Conservation (phyloP, 192 early-diverging fungal species). For the Tieghemiomyces parasiticus region DNA sequence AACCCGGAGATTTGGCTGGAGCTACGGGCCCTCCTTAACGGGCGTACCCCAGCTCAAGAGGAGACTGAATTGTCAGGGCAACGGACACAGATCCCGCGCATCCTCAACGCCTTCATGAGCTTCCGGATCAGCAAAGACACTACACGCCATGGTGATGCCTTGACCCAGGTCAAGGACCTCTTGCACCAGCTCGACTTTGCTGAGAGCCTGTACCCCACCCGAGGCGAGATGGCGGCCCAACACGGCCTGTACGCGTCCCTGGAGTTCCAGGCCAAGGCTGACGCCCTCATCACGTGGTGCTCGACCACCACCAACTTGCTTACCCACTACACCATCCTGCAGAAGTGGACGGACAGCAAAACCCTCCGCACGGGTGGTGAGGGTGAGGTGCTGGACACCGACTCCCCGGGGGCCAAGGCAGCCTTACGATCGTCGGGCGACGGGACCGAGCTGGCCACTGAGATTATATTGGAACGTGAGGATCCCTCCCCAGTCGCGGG, state of each 20-base stretch:
- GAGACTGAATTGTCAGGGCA: conserved; percentile 45
- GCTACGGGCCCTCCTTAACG: conserved; percentile 44
- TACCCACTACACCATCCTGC: conserved; percentile 56
- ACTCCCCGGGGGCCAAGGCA: background rate
- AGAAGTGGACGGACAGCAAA: conserved; percentile 64
- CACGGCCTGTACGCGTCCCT: conserved; percentile 52
- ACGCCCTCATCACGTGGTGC: conserved; percentile 63
- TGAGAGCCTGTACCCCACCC: conserved; percentile 63
- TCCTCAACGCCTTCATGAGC: conserved; percentile 43
- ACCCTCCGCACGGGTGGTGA: background rate
- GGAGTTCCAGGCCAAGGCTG: conserved; percentile 49
- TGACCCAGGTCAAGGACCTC: conserved; percentile 48
- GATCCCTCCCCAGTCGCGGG: background rate
- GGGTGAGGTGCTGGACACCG: background rate
- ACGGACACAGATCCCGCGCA: conserved; percentile 37
- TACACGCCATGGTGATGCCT: conserved; percentile 16
- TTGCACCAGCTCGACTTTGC: conserved; percentile 63
- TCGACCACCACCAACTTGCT: conserved; percentile 53
- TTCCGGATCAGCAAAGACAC: conserved; percentile 34
- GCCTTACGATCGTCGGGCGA: no score
- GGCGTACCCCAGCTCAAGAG: conserved; percentile 45
- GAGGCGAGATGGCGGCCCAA: conserved; percentile 36
- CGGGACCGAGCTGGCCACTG: background rate
- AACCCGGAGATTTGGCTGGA: conserved; percentile 57
- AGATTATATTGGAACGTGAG: background rate